A percentile compares a stretch with the other conserved stretches of the same genome.
Conservation (phyloP, 2,329 filamentous ascomycete species). For the Cryoendolithus antarcticus region DNA sequence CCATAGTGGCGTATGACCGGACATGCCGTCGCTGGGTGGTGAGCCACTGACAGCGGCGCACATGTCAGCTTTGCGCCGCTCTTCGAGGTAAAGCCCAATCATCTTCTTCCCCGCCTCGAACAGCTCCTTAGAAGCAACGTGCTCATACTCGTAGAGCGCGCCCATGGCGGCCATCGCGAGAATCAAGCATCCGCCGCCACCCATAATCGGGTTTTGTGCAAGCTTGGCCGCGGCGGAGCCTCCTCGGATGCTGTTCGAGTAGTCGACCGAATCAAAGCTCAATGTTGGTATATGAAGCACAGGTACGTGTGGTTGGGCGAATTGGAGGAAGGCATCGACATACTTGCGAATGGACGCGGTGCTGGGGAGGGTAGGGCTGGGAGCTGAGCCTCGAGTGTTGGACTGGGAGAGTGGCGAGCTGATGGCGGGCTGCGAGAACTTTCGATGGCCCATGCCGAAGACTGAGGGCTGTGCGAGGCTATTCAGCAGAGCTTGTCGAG, state of each 20-base stretch:
- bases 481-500: slow-evolving; percentile 49
- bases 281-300: slow-evolving; percentile 86
- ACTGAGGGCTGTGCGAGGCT: slow-evolving; percentile 49
- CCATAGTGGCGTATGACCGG: slow-evolving; percentile 66
- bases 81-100: slow-evolving; percentile 86
- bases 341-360: slow-evolving; percentile 81
- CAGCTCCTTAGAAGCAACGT: slow-evolving; percentile 64
- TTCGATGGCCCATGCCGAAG: slow-evolving; percentile 39
- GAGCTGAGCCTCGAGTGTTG: slow-evolving; percentile 20
- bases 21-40: slow-evolving; percentile 4
- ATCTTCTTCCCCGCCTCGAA: slow-evolving; percentile 93
- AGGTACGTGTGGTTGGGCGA: slow-evolving; percentile 90
- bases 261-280: slow-evolving; percentile 70
- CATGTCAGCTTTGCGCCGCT: slow-evolving; percentile 75
- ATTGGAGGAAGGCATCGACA: slow-evolving; percentile 77
- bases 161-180: slow-evolving; percentile 81
- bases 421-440: slow-evolving; percentile 47
- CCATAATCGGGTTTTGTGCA: slow-evolving; percentile 45
- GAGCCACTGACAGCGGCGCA: slow-evolving; percentile 43
- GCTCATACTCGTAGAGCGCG: slow-evolving; percentile 77
- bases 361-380: slow-evolving; percentile 53
- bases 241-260: slow-evolving; percentile 44
- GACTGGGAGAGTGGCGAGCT: slow-evolving; percentile 38
- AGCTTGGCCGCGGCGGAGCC: slow-evolving; percentile 36
- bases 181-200: slow-evolving; percentile 75